Evolutionary conservation across 1,139 yeast genomes (phyloP).

Genomic region (Tardiomyces blankii): DNA sequence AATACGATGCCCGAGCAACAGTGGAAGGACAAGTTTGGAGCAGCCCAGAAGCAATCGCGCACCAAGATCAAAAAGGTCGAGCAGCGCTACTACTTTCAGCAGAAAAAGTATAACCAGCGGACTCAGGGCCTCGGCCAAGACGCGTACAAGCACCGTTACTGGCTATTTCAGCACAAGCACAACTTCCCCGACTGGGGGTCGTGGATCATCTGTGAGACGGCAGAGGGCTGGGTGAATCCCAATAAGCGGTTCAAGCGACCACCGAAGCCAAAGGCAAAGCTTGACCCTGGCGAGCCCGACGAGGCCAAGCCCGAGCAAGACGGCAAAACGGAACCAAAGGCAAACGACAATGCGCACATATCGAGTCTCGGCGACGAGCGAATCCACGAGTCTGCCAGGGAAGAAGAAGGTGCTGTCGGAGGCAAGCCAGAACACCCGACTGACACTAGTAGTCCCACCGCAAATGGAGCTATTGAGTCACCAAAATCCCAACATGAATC

Average conservation of each 20-base stretch:
- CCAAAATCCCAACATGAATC: too few relatives aligned
- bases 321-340: too few relatives aligned
- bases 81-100: constrained; percentile 15
- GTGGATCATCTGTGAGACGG: constrained; percentile 22
- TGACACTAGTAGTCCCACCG: too few relatives aligned
- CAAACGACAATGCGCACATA: too few relatives aligned
- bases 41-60: constrained; percentile 14
- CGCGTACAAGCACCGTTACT: constrained; percentile 25
- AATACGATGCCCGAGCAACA: constrained; percentile 12
- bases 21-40: constrained; percentile 13
- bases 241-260: neutral
- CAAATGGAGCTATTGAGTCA: too few relatives aligned
- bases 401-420: too few relatives aligned
- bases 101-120: constrained; percentile 20
- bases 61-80: constrained; percentile 18
- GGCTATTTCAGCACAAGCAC: constrained; percentile 27
- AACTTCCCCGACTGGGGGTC: constrained; percentile 23
- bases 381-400: too few relatives aligned
- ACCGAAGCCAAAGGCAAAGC: neutral
- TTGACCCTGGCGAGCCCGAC: too few relatives aligned
- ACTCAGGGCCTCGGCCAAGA: constrained; percentile 26
- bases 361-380: too few relatives aligned
- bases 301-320: too few relatives aligned
- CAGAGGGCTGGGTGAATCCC: neutral
- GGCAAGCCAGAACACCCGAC: too few relatives aligned